A percentile compares a stretch with the other conserved stretches of the same genome.
phyloP scores from a whole-genome alignment of 768 basidiomycete species.

The Leccinum pellstonianum region DNA sequence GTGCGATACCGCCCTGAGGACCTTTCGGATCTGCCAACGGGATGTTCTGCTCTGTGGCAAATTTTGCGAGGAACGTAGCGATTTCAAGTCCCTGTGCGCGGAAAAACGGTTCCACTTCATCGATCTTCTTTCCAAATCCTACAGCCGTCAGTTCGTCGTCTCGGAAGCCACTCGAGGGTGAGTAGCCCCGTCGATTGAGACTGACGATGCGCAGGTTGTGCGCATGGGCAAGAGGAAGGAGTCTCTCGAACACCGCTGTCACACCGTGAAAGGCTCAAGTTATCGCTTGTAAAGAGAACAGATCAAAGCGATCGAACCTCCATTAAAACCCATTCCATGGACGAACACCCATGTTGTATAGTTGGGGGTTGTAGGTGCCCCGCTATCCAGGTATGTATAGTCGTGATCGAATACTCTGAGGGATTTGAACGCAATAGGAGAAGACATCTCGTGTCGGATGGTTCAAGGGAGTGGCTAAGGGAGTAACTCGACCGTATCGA shows the following conservation, averaged over 20 bases:
- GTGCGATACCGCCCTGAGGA: slow-evolving; percentile 11
- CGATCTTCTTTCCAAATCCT: slow-evolving; percentile 16
- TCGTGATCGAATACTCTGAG: slow-evolving; percentile 17
- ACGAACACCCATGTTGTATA: slow-evolving; percentile 26
- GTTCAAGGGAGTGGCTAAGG: not conserved
- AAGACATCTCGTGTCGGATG: slow-evolving; percentile 4
- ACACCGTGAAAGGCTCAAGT: not conserved
- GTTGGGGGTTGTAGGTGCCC: slow-evolving; percentile 12
- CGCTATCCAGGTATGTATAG: slow-evolving; percentile 26
- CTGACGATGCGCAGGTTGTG: slow-evolving; percentile 25
- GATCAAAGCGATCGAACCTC: slow-evolving; percentile 7
- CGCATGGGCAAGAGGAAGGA: slow-evolving; percentile 22
- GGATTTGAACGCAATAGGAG: slow-evolving; percentile 1
- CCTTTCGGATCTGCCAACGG: slow-evolving; percentile 7
- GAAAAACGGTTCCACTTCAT: slow-evolving; percentile 14
- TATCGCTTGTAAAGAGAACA: not conserved
- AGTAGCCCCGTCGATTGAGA: slow-evolving; percentile 28
- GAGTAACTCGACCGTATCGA: not conserved
- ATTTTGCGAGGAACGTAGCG: slow-evolving; percentile 17
- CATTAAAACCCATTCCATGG: slow-evolving; percentile 24
- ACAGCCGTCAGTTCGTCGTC: slow-evolving; percentile 11
- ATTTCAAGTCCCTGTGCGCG: slow-evolving; percentile 20
- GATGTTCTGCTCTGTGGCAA: slow-evolving; percentile 17
- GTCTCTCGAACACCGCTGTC: slow-evolving; percentile 15
- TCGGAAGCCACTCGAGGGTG: slow-evolving; percentile 25